Base-by-base conservation (phyloP, 1,284 basidiomycete genomes). In the Cryptococcus amylolentus region DNA sequence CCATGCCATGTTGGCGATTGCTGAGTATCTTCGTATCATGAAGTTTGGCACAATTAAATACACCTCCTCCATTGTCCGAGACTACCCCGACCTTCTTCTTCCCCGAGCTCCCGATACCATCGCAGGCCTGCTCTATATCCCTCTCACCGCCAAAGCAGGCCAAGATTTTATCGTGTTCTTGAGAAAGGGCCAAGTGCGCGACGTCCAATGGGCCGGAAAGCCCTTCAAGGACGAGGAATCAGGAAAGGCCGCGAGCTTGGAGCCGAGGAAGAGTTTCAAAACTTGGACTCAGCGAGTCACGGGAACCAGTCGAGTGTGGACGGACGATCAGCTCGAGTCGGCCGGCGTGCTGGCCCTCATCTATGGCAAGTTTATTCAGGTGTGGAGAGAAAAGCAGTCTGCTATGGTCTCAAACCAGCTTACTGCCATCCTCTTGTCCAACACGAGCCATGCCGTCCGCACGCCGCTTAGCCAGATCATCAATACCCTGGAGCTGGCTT, bases 251-350 rank as follows among this genome's bases (percentile, higher is more conserved):
- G 78, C 80, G 3, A 70, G 76, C 7, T 77, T 92, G 2, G 88
- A 91, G 69, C 89, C 89, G 0, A 80, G 89, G 31, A 85, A 82
- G 62, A 89, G 88, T 2, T 93, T 93, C 81, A 89, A 86, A 67
- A 81, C 83, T 3, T 94, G 90, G 90, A 84, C 84, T 0, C 87
- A 93, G 74, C 86, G 80, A 2, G 85, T 93, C 9, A 81, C 84
- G 20, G 89, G 89, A 3, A 81, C 84, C 44, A 87, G 84, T 65
- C 81, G 88, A 37, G 80, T 80, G 5, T 95, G 90, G 90, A 87
- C 88, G 12, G 89, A 92, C 58, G 89, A 93, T 67, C 89, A 93
- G 71, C 76, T 92, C 47, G 90, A 93, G 75, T 91, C 89, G 3
- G 90, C 89, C 0, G 86, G 86, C 42, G 88, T 92, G 5, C 79